These are phyloP conservation scores for Cryptosporidium parvum DNA, from an alignment of 169 alveolate genomes.

Conservation along the genomic window DNA sequence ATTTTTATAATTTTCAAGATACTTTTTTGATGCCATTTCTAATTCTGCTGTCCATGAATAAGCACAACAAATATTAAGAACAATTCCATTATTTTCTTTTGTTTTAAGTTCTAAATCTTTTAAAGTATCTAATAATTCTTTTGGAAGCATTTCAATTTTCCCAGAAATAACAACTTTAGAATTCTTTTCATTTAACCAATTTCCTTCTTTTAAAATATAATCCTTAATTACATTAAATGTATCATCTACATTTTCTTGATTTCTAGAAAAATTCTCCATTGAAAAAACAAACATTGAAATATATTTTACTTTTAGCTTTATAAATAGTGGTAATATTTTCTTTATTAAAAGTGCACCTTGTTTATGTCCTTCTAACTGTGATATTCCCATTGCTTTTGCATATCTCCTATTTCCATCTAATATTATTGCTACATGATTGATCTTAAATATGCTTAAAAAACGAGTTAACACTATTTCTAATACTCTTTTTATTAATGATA, in stretches of 20 bases:
- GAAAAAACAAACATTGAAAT: constrained; percentile 90
- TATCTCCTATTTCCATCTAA: constrained; percentile 93
- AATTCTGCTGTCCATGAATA: constrained; percentile 55
- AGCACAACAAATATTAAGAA: constrained; percentile 68
- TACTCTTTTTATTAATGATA: neutral
- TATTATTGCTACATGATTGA: constrained; percentile 85
- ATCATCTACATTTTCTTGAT: constrained; percentile 78
- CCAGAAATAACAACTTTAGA: constrained; percentile 56
- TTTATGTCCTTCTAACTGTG: constrained; percentile 82
- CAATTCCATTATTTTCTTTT: constrained; percentile 20
- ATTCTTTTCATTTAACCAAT: constrained; percentile 4
- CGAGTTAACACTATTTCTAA: neutral
- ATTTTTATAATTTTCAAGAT: neutral
- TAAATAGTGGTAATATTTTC: constrained; percentile 83
- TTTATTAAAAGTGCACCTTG: constrained; percentile 77
- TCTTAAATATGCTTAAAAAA: constrained; percentile 16
- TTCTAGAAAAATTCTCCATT: constrained; percentile 85
- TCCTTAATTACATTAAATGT: constrained; percentile 66
- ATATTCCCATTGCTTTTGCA: constrained; percentile 82
- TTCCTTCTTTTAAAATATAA: constrained; percentile 55
- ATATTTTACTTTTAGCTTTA: constrained; percentile 81
- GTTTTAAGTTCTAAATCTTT: constrained; percentile 30
- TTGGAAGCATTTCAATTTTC: constrained; percentile 44
- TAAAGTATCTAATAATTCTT: neutral
- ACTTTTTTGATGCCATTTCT: constrained; percentile 25